phyloP scores from a whole-genome alignment of 495 filamentous ascomycete species.

The Penicillium goetzii region DNA sequence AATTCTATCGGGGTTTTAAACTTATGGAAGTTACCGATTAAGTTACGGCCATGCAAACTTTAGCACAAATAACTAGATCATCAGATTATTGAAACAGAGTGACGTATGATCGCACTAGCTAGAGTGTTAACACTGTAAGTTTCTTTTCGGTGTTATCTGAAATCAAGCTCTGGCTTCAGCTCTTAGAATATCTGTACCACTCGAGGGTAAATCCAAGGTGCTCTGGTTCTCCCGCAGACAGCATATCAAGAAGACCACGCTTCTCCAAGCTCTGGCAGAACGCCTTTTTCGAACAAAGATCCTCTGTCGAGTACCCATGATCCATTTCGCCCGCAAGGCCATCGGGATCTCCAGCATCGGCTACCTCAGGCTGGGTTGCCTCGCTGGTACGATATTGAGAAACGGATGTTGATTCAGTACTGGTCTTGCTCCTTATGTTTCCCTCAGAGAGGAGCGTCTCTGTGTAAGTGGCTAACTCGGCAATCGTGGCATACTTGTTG shows the following conservation, averaged over 20 bases:
- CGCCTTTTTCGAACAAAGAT: slow-evolving; percentile 27
- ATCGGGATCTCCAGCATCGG: slow-evolving; percentile 8
- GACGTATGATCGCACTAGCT: background rate
- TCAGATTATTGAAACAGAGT: background rate
- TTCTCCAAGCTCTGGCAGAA: slow-evolving; percentile 35
- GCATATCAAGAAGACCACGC: slow-evolving; percentile 34
- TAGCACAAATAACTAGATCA: no score
- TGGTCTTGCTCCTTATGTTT: background rate
- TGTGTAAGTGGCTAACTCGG: slow-evolving; percentile 36
- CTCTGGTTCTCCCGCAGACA: slow-evolving; percentile 36
- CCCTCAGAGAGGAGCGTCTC: slow-evolving; percentile 8
- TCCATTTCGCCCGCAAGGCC: background rate
- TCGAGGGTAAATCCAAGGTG: slow-evolving; percentile 33
- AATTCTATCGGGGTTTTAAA: no score
- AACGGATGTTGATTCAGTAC: background rate
- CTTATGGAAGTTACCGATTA: no score
- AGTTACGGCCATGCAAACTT: no score
- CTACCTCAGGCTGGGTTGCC: background rate
- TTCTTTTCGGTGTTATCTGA: no score
- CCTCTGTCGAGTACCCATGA: slow-evolving; percentile 18
- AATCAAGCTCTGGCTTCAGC: background rate
- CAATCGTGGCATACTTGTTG: slow-evolving; percentile 36
- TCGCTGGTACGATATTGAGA: background rate
- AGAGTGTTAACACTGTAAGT: background rate
- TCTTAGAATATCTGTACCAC: slow-evolving; percentile 28